phyloP scores from a whole-genome alignment of 257 asterid genomes.

The Coffea eugenioides region DNA sequence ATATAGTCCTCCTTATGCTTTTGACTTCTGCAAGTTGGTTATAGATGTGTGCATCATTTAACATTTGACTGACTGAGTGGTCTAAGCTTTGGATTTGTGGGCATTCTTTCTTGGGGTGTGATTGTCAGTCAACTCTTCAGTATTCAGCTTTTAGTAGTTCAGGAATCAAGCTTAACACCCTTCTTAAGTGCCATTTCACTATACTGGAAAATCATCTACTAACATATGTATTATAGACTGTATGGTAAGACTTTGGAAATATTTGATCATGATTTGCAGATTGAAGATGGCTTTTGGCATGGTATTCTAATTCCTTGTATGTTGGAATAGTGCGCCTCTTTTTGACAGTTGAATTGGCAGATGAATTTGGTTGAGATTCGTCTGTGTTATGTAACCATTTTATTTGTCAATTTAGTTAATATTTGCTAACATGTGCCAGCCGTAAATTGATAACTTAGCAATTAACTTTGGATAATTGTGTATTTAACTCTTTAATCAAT shows the following conservation, averaged over 20 bases:
- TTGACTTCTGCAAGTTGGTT: too few relatives aligned
- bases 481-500: background rate
- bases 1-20: too few relatives aligned
- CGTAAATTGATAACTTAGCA: background rate
- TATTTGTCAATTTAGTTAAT: background rate
- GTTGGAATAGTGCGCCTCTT: background rate
- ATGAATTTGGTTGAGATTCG: background rate
- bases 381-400: background rate
- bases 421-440: background rate
- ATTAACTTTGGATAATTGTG: background rate
- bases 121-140: background rate
- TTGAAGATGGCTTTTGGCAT: background rate
- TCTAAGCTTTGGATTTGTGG: background rate
- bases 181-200: background rate
- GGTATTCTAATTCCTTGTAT: background rate
- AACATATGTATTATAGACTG: background rate
- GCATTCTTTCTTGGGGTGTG: background rate
- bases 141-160: background rate
- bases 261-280: background rate
- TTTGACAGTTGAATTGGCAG: background rate
- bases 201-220: background rate
- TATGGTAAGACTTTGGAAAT: background rate
- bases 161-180: background rate
- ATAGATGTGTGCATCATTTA: too few relatives aligned
- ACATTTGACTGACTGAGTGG: background rate